phyloP scores from a whole-genome alignment of 495 filamentous ascomycete genomes.

The Xylona heveae region DNA sequence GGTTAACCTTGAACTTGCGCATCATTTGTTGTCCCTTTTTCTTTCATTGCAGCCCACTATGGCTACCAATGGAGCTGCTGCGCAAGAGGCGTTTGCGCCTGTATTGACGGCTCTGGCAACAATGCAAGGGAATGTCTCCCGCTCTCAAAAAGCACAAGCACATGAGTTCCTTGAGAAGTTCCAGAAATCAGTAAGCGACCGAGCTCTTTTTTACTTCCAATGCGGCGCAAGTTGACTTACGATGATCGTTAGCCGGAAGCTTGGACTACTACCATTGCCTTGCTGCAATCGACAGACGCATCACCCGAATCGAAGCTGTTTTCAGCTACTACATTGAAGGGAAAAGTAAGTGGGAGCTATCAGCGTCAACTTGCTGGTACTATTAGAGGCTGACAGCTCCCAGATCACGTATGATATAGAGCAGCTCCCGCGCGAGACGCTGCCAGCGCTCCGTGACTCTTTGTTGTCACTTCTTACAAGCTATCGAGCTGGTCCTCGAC shows the following conservation, averaged over 20 bases:
- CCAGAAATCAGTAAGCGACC: slow-evolving; percentile 68
- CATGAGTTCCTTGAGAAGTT: slow-evolving; percentile 83
- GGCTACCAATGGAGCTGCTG: slow-evolving; percentile 4
- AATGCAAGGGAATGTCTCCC: slow-evolving; percentile 69
- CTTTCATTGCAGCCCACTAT: no score
- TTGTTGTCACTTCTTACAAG: slow-evolving; percentile 55
- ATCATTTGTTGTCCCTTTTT: no score
- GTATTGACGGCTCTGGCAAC: slow-evolving; percentile 75
- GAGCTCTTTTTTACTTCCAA: background rate
- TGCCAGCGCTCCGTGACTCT: slow-evolving; percentile 59
- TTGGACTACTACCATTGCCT: slow-evolving; percentile 68
- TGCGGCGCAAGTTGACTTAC: slow-evolving; percentile 1
- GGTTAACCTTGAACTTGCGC: no score
- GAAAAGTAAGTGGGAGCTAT: slow-evolving; percentile 48
- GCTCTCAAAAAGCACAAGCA: slow-evolving; percentile 68
- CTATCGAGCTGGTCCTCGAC: slow-evolving; percentile 66
- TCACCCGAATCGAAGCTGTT: slow-evolving; percentile 79
- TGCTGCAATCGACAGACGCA: slow-evolving; percentile 53
- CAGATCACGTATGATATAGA: slow-evolving; percentile 71
- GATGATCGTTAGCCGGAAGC: slow-evolving; percentile 44
- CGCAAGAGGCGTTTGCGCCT: slow-evolving; percentile 46
- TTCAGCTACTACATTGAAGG: slow-evolving; percentile 89
- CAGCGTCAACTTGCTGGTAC: background rate
- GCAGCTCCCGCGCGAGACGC: slow-evolving; percentile 58
- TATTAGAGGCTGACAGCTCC: slow-evolving; percentile 4